Percentiles rank a stretch among this genome's conserved stretches.
These are phyloP conservation scores for Pichia paraexigua DNA, from an alignment of 805 yeast species.

Conservation along the genomic window DNA sequence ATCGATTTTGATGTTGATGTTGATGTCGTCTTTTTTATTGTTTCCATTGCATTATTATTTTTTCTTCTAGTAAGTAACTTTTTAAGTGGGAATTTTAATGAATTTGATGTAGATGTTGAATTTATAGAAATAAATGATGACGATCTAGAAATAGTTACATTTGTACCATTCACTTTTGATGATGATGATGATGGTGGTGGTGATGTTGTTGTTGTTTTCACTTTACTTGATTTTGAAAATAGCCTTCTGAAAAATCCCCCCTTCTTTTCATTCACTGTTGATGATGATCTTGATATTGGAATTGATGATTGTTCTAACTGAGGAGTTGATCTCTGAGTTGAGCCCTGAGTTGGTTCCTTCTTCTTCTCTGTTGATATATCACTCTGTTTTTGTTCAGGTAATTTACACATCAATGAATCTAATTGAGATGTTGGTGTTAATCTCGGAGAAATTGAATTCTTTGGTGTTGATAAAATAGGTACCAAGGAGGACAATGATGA, in stretches of 20 bases:
- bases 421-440: not conserved
- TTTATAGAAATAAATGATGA: not conserved
- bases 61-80: not conserved
- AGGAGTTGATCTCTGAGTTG: not conserved
- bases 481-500: not conserved
- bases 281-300: not conserved
- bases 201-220: not conserved
- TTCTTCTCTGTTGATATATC: too few species aligned
- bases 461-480: not conserved
- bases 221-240: constrained; percentile 3
- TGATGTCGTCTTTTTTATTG: too few species aligned
- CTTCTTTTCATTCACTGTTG: not conserved
- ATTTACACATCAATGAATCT: not conserved
- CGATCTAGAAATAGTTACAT: not conserved
- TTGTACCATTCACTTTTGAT: not conserved
- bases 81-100: not conserved
- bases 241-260: constrained; percentile 4
- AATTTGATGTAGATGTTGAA: not conserved
- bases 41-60: not conserved
- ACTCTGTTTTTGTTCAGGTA: not conserved
- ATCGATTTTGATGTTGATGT: not conserved
- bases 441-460: not conserved
- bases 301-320: not conserved
- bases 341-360: too few species aligned
- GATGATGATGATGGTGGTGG: not conserved